phyloP scores from a whole-genome alignment of 2,329 filamentous ascomycete genomes.

The Endocalyx cinctus region DNA sequence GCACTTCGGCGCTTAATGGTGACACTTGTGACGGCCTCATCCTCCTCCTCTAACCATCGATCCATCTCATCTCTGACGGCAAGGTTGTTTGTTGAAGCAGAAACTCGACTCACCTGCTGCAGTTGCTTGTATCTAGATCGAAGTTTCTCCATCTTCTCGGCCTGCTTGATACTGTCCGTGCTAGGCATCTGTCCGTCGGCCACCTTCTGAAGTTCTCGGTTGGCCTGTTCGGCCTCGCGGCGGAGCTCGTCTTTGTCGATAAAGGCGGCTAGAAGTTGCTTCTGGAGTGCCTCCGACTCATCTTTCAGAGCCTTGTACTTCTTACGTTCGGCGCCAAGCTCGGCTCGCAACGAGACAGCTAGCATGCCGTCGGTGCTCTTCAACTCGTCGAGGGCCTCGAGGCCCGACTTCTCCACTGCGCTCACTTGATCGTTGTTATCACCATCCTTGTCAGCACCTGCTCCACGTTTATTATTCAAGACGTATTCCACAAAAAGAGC shows the following conservation, averaged over 20 bases:
- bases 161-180: conserved; percentile 29
- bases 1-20: conserved; percentile 18
- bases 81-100: too few species aligned
- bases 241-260: conserved; percentile 57
- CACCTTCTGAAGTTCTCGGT: conserved; percentile 36
- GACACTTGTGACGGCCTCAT: conserved; percentile 13
- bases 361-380: conserved; percentile 57
- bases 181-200: conserved; percentile 24
- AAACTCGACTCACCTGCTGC: conserved; percentile 49
- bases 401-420: conserved; percentile 49
- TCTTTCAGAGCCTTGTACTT: conserved; percentile 44
- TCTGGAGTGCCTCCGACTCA: conserved; percentile 54
- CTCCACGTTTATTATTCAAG: too few species aligned
- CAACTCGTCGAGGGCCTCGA: conserved; percentile 52
- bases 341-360: conserved; percentile 52
- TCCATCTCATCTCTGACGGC: too few species aligned
- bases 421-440: conserved; percentile 36
- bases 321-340: conserved; percentile 51
- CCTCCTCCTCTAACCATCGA: too few species aligned
- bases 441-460: conserved; percentile 19
- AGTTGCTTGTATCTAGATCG: conserved; percentile 50
- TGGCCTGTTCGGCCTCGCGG: conserved; percentile 45
- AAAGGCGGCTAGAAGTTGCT: conserved; percentile 55
- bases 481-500: conserved; percentile 22
- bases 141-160: conserved; percentile 55